These are phyloP conservation scores for Moesziomyces antarcticus DNA, from an alignment of 1,284 basidiomycete species.

Conservation along the genomic window DNA sequence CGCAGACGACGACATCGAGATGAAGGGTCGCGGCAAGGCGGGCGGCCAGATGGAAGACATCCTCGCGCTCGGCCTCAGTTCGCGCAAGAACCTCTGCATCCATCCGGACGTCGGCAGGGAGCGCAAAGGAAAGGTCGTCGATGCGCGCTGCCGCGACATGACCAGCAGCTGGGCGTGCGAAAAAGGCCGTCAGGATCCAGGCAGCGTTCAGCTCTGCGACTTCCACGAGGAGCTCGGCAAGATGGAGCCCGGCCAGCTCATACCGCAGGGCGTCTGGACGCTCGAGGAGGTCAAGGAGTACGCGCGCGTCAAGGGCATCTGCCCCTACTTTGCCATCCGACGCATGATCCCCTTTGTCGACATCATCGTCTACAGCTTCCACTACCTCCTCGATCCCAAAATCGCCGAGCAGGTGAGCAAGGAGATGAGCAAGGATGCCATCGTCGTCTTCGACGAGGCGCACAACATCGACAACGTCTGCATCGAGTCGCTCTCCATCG, in stretches of 20 bases:
- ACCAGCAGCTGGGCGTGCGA: slow-evolving; percentile 87
- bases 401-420: slow-evolving; percentile 99
- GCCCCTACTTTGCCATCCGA: slow-evolving; percentile 96
- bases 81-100: slow-evolving; percentile 95
- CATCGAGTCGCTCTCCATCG: slow-evolving; percentile 97
- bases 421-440: slow-evolving; percentile 95
- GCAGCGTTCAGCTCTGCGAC: slow-evolving; percentile 89
- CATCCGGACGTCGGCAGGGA: slow-evolving; percentile 95
- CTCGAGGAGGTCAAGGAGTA: slow-evolving; percentile 92
- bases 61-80: slow-evolving; percentile 90
- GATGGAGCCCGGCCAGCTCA: slow-evolving; percentile 83
- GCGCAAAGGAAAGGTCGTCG: slow-evolving; percentile 97
- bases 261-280: slow-evolving; percentile 91
- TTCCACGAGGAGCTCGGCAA: slow-evolving; percentile 92
- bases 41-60: slow-evolving; percentile 72
- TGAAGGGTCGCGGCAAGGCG: slow-evolving; percentile 45
- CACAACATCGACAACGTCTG: slow-evolving; percentile 99
- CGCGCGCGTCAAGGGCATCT: slow-evolving; percentile 84
- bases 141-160: slow-evolving; percentile 94
- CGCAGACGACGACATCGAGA: slow-evolving; percentile 36
- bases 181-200: slow-evolving; percentile 86
- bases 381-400: slow-evolving; percentile 98
- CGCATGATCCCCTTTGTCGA: slow-evolving; percentile 98
- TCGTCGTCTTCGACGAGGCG: slow-evolving; percentile 99
- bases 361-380: slow-evolving; percentile 98